These are phyloP conservation scores for Lizonia empirigonia DNA, from an alignment of 2,329 filamentous ascomycete genomes.

Conservation along the genomic window DNA sequence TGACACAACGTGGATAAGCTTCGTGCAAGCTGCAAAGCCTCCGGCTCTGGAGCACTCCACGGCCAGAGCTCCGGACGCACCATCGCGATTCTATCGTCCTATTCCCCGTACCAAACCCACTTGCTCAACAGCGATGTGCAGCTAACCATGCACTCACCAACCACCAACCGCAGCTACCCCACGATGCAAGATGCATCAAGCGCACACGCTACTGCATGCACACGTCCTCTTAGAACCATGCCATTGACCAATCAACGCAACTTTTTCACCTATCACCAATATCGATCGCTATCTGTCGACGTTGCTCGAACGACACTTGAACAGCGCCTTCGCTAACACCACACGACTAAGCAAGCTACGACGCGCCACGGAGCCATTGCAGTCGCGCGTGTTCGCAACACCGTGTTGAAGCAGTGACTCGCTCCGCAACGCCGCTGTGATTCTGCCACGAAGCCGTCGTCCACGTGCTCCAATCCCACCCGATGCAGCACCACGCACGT, in stretches of 20 bases:
- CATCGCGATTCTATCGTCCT: not conserved
- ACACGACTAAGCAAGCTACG: not conserved
- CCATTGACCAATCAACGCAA: slow-evolving; percentile 5
- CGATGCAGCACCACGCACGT: not conserved
- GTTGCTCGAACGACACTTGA: not conserved
- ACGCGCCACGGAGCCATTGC: not conserved
- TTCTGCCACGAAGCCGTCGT: too few relatives aligned
- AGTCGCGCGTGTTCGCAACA: not conserved
- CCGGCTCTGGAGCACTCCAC: not conserved
- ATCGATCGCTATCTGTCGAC: slow-evolving; percentile 6
- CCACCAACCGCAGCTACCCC: slow-evolving; percentile 14
- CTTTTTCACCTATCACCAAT: not conserved
- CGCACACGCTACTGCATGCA: slow-evolving; percentile 14
- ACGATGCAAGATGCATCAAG: slow-evolving; percentile 14
- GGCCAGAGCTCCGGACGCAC: slow-evolving; percentile 3
- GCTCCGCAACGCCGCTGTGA: too few relatives aligned
- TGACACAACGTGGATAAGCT: slow-evolving; percentile 8
- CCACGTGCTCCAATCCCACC: too few relatives aligned
- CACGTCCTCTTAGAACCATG: slow-evolving; percentile 2
- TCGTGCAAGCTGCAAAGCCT: slow-evolving; percentile 4
- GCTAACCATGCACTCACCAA: slow-evolving; percentile 14
- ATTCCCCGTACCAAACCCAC: slow-evolving; percentile 5
- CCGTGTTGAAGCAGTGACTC: not conserved
- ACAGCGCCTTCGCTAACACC: not conserved
- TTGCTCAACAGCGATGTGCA: not conserved